phyloP scores from a whole-genome alignment of 2,329 filamentous ascomycete species.

The Colletotrichum sojae region DNA sequence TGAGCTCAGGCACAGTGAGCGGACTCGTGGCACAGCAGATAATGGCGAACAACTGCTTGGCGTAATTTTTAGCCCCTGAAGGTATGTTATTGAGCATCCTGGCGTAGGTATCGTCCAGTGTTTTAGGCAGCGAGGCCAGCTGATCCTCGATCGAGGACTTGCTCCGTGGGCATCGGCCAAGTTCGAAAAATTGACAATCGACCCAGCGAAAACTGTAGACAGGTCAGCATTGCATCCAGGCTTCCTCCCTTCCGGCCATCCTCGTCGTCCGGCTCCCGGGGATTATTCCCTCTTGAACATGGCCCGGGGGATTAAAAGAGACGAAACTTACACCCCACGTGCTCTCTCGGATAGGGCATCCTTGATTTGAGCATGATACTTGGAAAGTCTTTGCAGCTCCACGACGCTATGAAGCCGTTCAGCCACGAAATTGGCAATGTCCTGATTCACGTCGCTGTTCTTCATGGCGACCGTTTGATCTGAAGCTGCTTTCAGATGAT shows the following conservation, averaged over 20 bases:
- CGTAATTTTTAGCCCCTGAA: background rate
- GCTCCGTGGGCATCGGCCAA: constrained; percentile 40
- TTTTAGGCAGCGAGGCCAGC: constrained; percentile 46
- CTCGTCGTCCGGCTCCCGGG: too few relatives aligned
- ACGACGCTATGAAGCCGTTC: background rate
- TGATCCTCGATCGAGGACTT: constrained; percentile 31
- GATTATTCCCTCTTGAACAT: too few relatives aligned
- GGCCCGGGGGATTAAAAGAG: too few relatives aligned
- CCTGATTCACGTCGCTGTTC: background rate
- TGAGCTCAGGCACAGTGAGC: constrained; percentile 8
- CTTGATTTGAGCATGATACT: constrained; percentile 2
- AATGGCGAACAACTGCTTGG: background rate
- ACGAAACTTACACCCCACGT: constrained; percentile 7
- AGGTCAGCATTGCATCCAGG: constrained; percentile 16
- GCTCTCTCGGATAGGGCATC: background rate
- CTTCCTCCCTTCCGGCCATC: too few relatives aligned
- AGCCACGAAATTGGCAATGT: constrained; percentile 1
- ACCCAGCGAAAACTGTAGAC: constrained; percentile 45
- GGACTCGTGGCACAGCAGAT: constrained; percentile 12
- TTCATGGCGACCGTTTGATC: constrained; percentile 37
- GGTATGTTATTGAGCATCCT: constrained; percentile 22
- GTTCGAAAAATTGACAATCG: constrained; percentile 42
- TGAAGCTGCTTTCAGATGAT: constrained; percentile 32
- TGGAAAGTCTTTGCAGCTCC: background rate
- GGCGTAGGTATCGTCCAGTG: constrained; percentile 48